Base-by-base conservation (phyloP, 495 filamentous ascomycete genomes). In the Penicillium arizonense region DNA sequence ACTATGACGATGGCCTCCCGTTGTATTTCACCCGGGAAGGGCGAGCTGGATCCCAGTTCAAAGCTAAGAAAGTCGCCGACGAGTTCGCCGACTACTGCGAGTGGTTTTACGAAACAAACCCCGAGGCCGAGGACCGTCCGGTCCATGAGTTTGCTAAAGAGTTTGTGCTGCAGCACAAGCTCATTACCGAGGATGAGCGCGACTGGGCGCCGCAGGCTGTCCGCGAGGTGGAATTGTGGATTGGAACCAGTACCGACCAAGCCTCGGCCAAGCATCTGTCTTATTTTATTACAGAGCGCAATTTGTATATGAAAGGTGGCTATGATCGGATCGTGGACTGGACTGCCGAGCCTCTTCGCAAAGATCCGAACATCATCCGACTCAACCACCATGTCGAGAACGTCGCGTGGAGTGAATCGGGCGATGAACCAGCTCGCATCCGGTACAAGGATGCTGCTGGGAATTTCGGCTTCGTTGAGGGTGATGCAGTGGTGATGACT, bases 271-370 rank as follows among this genome's bases (percentile, higher is more conserved):
- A 60, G 26, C 57, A 63, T 45, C 47, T 63, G 26, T 54, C 53
- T 21, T 63, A 63, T 28, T 63, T 63, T 23, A 60, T 63, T 4
- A 63, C 60, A 3, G 60, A 63, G 50, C 60, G 60, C 12, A 63
- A 63, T 46, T 47, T 63, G 5, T 63, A 63, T 35, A 63, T 63
- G 60, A 60, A 63, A 37, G 60, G 60, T 24, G 60, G 60, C 9
- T 63, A 63, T 34, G 60, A 63, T 36, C 53, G 43, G 33, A 60
- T 63, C n/a, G 60, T 63, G n/a, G 47, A 63, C 40, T 63, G 60
- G 60, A 57, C 47, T 13, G 57, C 57, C 14, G 37, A 54, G 35
- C 35, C 53, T 18, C 57, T 63, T 30, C 46, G 26, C 26, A 35
- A 36, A 1, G 52, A 49, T 38, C 47, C 60, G 11, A 48, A 18